A percentile compares a stretch with the other conserved stretches of the same genome.
These are phyloP conservation scores for Hamamelis virginiana DNA, from an alignment of 164 flowering plant species.

Conservation along the genomic window DNA sequence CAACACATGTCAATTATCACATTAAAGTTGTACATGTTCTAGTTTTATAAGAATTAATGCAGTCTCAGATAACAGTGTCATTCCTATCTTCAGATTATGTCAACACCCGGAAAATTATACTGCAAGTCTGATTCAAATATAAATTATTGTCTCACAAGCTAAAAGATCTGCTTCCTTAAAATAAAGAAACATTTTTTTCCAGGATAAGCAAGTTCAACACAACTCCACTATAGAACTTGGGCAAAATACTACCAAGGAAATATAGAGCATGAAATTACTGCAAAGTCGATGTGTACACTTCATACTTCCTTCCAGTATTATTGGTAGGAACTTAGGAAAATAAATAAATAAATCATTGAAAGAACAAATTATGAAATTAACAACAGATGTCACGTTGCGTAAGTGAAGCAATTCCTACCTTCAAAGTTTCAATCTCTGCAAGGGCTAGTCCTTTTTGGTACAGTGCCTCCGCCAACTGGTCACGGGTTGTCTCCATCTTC, in stretches of 20 bases:
- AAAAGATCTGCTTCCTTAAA: background rate
- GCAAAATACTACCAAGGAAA: background rate
- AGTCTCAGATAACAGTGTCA: no score
- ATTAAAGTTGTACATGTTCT: no score
- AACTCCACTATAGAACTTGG: background rate
- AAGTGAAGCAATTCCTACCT: constrained; percentile 37
- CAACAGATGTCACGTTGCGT: background rate
- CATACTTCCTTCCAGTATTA: no score
- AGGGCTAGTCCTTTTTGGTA: constrained; percentile 89
- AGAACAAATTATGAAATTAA: background rate
- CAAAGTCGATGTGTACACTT: background rate
- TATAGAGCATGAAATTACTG: background rate
- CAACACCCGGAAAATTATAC: no score
- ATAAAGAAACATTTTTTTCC: background rate
- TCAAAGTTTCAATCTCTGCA: constrained; percentile 54
- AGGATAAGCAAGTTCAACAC: background rate
- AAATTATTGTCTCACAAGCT: no score
- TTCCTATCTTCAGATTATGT: no score
- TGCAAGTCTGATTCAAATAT: no score
- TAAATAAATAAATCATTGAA: background rate
- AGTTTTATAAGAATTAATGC: no score
- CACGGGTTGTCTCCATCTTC: constrained; percentile 85
- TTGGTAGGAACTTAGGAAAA: no score
- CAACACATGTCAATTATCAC: no score
- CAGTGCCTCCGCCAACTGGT: constrained; percentile 80